Conservation (phyloP, 257 asterid genomes). For the Buddleja alternifolia region DNA sequence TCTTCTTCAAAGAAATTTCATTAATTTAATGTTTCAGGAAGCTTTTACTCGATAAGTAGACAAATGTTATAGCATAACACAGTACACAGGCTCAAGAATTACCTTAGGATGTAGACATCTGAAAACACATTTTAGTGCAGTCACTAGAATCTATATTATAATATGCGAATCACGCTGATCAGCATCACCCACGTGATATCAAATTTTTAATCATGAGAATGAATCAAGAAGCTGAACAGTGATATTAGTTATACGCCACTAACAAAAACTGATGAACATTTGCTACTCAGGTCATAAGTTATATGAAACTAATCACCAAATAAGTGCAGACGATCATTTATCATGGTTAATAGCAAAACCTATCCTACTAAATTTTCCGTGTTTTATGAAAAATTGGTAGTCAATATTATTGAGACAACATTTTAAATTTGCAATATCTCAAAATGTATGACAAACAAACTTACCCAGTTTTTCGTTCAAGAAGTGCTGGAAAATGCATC, state of each 20-base stretch:
- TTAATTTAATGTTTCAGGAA: neutral
- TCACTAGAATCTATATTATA: neutral
- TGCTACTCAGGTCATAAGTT: neutral
- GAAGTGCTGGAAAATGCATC: conserved; percentile 90
- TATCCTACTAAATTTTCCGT: neutral
- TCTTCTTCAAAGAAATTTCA: neutral
- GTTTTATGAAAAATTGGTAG: neutral
- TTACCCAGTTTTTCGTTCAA: conserved; percentile 92
- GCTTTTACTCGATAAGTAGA: too few species aligned
- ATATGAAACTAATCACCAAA: neutral
- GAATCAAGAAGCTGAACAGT: neutral
- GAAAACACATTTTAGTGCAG: neutral
- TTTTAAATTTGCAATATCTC: neutral
- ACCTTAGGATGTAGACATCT: neutral
- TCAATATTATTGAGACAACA: neutral
- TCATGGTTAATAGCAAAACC: neutral
- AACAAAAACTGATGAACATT: neutral
- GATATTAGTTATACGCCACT: neutral
- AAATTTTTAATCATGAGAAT: neutral
- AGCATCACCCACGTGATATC: neutral
- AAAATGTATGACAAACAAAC: conserved; percentile 1
- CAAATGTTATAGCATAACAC: too few species aligned
- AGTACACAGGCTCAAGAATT: neutral
- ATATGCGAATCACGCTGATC: neutral
- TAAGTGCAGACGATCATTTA: neutral